phyloP scores from a whole-genome alignment of 225 moss, liverwort and hornwort species.

The Polytrichum formosum region DNA sequence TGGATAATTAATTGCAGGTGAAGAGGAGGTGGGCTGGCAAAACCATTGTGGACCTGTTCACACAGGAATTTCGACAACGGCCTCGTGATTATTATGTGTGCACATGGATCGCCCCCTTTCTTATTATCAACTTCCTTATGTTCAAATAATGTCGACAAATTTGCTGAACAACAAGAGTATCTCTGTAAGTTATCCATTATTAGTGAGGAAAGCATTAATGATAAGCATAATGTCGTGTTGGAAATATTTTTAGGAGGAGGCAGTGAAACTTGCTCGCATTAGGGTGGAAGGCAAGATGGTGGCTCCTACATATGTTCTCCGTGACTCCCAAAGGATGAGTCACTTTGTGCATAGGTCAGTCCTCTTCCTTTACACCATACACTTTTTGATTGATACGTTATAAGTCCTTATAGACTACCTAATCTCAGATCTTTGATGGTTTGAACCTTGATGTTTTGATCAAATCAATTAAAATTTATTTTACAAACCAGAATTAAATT shows the following conservation, averaged over 20 bases:
- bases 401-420: no score
- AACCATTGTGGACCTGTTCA: slow-evolving; percentile 73
- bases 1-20: slow-evolving; percentile 42
- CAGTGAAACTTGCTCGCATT: slow-evolving; percentile 80
- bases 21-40: slow-evolving; percentile 92
- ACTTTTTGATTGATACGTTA: no score
- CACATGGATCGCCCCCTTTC: neutral
- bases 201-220: no score
- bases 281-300: slow-evolving; percentile 76
- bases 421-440: no score
- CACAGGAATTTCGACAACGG: slow-evolving; percentile 87
- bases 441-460: no score
- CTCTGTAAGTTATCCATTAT: no score
- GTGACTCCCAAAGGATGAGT: slow-evolving; percentile 76
- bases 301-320: slow-evolving; percentile 53
- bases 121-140: no score
- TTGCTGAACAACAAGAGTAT: no score
- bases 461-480: no score
- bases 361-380: neutral
- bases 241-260: slow-evolving; percentile 58
- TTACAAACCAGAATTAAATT: no score
- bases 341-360: slow-evolving; percentile 91
- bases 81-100: slow-evolving; percentile 85
- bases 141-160: no score
- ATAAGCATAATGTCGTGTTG: neutral